Base-by-base conservation (phyloP, 805 yeast genomes). In the Yarrowia sp. region DNA sequence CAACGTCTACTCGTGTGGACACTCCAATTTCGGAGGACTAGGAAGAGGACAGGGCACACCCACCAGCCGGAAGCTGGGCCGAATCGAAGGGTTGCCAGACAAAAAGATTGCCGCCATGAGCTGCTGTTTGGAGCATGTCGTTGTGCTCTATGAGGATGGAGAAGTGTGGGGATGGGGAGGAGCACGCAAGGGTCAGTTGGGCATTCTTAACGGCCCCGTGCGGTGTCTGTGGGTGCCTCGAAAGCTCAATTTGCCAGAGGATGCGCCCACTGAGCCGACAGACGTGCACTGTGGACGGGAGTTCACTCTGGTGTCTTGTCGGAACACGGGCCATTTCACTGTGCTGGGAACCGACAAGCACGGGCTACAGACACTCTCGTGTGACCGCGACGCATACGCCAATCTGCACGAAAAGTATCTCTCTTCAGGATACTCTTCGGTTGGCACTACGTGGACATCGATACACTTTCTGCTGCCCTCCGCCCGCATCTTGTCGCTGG, bases 391-490 rank as follows among this genome's bases (percentile, higher is more conserved):
- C 36, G 58, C 28, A 14, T 47, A 61, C 45, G 35, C 18, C n/a
- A 28, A 28, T 1, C 67, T 66, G 11, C 39, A 50, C 32, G 22
- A 33, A 1, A 10, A 9, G n/a, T 35, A 61, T n/a, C 32, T 32
- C 14, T 28, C 36, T 8, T 38, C 35, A 3, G 42, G 47, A 31
- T 68, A 68, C 55, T 15, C 33, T 15, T 50, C 67, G 32, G 70
- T 84, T 47, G 73, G 77, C 44, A 68, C 85, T 9, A 90, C 92
- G 89, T 91, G 97, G 97, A 82, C 93, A 0, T 87, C 96, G 0
- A 66, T 88, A 0, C 96, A 90, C 74, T 66, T 84, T 1, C 66
- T 70, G 55, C 67, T 66, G 58, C 38, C 66, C 0, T 66, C 68
- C 42, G 70, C 71, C 15, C 17, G 63, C n/a, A 69, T 86, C 1